These are phyloP conservation scores for Pittosporum tobira DNA, from an alignment of 129 eudicot species.

Conservation along the genomic window DNA sequence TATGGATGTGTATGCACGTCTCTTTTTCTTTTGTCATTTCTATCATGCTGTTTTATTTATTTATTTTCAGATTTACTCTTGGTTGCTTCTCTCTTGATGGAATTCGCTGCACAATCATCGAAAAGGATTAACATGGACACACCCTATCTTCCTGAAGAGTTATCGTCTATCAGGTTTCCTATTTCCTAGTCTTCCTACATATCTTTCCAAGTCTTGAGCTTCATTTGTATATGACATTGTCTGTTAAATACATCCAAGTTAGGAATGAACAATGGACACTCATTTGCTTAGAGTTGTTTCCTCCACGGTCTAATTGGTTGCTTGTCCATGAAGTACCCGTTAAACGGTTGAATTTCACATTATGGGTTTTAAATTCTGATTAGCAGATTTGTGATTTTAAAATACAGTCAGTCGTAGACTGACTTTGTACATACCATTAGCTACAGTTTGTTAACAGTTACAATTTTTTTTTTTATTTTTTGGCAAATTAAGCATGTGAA, in stretches of 20 bases:
- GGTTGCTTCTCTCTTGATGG: slow-evolving; percentile 79
- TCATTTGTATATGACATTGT: background rate
- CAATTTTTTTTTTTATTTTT: too few relatives aligned
- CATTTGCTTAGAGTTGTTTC: too few relatives aligned
- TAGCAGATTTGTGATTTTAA: too few relatives aligned
- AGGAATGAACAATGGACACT: background rate
- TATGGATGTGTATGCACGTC: slow-evolving; percentile 1
- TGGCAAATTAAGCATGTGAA: too few relatives aligned
- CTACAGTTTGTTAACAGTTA: too few relatives aligned
- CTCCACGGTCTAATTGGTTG: too few relatives aligned
- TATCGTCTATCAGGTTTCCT: slow-evolving; percentile 36
- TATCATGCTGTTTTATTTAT: background rate
- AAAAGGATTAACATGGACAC: slow-evolving; percentile 55
- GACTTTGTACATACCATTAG: too few relatives aligned
- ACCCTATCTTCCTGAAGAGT: slow-evolving; percentile 43
- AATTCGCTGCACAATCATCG: slow-evolving; percentile 81
- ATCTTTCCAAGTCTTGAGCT: background rate
- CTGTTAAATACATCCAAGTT: background rate
- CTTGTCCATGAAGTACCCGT: too few relatives aligned
- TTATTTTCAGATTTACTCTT: slow-evolving; percentile 59
- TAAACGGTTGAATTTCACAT: too few relatives aligned
- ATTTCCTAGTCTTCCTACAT: background rate
- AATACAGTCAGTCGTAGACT: too few relatives aligned
- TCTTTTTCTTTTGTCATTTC: slow-evolving; percentile 1
- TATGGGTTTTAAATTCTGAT: too few relatives aligned